phyloP scores from a whole-genome alignment of 1,284 basidiomycete genomes.

The Trichosporon inkin region DNA sequence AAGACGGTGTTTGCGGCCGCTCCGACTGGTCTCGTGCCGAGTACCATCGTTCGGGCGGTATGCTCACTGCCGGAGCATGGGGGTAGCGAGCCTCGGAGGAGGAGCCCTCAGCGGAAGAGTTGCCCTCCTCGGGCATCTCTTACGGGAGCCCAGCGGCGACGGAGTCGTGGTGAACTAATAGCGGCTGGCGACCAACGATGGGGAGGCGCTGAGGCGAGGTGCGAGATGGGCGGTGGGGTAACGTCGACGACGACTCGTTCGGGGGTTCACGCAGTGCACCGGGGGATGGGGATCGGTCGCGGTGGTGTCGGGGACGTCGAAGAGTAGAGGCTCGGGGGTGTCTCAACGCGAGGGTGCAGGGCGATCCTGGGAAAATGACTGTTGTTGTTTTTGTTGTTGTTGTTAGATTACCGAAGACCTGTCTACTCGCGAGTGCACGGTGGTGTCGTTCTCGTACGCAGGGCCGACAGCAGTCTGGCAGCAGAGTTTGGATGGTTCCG shows the following conservation, averaged over 20 bases:
- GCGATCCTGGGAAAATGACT: background rate
- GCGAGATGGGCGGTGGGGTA: background rate
- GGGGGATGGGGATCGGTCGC: background rate
- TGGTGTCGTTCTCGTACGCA: background rate
- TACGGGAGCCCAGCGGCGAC: slow-evolving; percentile 3
- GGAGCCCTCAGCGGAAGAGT: slow-evolving; percentile 8
- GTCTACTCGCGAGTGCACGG: background rate
- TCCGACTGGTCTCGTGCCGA: slow-evolving; percentile 16
- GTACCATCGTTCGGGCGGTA: background rate
- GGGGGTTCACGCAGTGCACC: background rate
- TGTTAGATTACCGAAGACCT: slow-evolving; percentile 2
- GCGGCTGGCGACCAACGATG: slow-evolving; percentile 1
- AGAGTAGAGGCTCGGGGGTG: background rate
- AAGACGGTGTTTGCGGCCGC: slow-evolving; percentile 23
- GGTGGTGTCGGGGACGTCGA: background rate
- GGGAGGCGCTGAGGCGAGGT: background rate
- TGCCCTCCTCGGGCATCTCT: slow-evolving; percentile 6
- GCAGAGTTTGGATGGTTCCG: slow-evolving; percentile 3
- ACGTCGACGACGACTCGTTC: too few species aligned
- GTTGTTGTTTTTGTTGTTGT: slow-evolving; percentile 8
- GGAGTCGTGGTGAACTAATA: background rate
- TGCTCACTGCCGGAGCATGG: slow-evolving; percentile 7
- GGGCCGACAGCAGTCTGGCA: background rate
- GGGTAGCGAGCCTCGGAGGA: slow-evolving; percentile 7
- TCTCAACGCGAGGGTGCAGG: background rate